Conservation (phyloP, 2,329 filamentous ascomycete genomes). For the Rhytidhysteron rufulum region DNA sequence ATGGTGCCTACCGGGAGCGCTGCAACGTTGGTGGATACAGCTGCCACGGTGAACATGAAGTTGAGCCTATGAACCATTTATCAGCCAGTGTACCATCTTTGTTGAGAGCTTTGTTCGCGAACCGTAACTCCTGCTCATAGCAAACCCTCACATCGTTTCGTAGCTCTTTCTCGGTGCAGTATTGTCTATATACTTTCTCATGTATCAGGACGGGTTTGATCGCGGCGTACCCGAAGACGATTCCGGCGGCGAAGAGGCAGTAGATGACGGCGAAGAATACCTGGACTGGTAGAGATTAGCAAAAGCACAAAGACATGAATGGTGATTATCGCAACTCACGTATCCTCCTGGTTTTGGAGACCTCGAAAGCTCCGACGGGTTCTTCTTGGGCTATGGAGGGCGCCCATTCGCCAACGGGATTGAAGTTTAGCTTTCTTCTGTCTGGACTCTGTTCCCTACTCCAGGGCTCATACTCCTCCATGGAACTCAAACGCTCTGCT, state of each 20-base stretch:
- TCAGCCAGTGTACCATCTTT: slow-evolving; percentile 67
- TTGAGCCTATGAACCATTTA: slow-evolving; percentile 67
- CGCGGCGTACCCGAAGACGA: slow-evolving; percentile 40
- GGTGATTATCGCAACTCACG: slow-evolving; percentile 35
- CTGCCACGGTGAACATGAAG: slow-evolving; percentile 88
- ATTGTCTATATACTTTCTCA: slow-evolving; percentile 34
- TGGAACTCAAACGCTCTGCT: slow-evolving; percentile 34
- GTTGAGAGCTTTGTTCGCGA: slow-evolving; percentile 55
- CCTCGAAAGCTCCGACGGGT: slow-evolving; percentile 51
- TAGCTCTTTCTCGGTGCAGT: slow-evolving; percentile 34
- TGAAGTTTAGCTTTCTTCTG: slow-evolving; percentile 46
- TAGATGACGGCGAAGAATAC: slow-evolving; percentile 66
- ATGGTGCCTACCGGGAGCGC: slow-evolving; percentile 83
- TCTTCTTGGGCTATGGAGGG: slow-evolving; percentile 36
- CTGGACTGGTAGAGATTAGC: slow-evolving; percentile 53
- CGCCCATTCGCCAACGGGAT: slow-evolving; percentile 46
- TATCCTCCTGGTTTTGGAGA: slow-evolving; percentile 51
- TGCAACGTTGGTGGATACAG: slow-evolving; percentile 81
- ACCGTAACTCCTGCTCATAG: slow-evolving; percentile 38
- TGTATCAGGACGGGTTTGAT: slow-evolving; percentile 38
- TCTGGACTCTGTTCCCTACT: slow-evolving; percentile 34
- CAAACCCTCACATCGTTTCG: slow-evolving; percentile 30
- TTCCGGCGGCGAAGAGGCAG: slow-evolving; percentile 69
- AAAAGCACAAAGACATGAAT: background rate
- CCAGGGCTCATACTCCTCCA: slow-evolving; percentile 40